Evolutionary conservation across 73 alveolate species (phyloP), one percentile per base, ranked within the genome.

Genomic region (Tetrahymena elliotti): DNA sequence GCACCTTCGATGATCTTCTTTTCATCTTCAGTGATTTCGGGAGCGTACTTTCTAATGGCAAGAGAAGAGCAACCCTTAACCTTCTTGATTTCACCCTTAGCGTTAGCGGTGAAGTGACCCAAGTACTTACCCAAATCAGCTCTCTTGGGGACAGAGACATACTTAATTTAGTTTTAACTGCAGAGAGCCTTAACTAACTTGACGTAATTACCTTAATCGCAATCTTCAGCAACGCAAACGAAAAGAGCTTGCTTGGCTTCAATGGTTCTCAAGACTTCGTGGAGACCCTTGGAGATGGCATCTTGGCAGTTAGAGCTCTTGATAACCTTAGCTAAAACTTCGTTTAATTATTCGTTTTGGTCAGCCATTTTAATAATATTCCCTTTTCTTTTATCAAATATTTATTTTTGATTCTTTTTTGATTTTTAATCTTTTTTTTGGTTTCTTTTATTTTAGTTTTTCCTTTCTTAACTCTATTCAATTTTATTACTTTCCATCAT

Each of bases 261-360:
- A 31, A 68, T 68, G 18, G 88, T 68, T 68, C 88, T 68, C 88
- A 68, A 68, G 88, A 68, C 88, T 68, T 68, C 88, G 88, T 68
- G 88, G 88, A 68, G 88, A 68, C 88, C 88, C 88, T 68, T 68
- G 88, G 88, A 68, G 88, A 68, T 68, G 88, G 88, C 88, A 68
- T 68, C 88, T 68, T 68, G 88, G 88, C 88, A 68, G 88, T 68
- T n/a, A 68, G 88, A 68, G 88, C 88, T 68, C 88, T 68, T 68
- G 88, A 68, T 68, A 68, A 68, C 88, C 88, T 68, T 68, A 68
- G 38, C 88, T 68, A 68, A 68, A 68, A 68, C 88, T 68, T 68
- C 88, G 88, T 68, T 68, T 68, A 68, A 68, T 68, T 68, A 68
- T 68, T 68, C 24, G 88, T 68, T 68, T 68, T 68, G 88, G n/a